Conservation (phyloP, 2,329 filamentous ascomycete species). For the Colletotrichum lindemuthianum region DNA sequence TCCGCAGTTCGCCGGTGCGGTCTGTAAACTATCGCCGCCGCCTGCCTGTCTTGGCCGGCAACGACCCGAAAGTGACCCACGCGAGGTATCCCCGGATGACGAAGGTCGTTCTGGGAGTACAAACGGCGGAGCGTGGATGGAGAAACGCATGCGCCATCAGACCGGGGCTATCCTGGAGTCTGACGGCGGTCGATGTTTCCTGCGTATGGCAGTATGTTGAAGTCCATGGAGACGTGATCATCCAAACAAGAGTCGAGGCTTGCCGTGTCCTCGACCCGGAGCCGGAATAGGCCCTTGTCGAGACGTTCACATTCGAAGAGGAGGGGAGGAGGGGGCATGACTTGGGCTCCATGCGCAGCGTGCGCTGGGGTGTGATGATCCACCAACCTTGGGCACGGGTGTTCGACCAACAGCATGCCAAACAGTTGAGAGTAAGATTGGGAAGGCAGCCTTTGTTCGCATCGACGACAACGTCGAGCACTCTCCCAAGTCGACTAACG, state of each 20-base stretch:
- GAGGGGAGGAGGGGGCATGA: slow-evolving; percentile 42
- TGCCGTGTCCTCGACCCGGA: slow-evolving; percentile 22
- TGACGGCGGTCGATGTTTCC: slow-evolving; percentile 11
- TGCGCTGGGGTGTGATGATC: slow-evolving; percentile 13
- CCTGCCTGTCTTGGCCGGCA: slow-evolving; percentile 26
- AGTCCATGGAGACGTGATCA: background rate
- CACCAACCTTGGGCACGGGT: background rate
- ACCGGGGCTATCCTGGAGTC: slow-evolving; percentile 19
- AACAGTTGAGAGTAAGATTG: background rate
- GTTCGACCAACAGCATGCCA: slow-evolving; percentile 10
- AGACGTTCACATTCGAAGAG: background rate
- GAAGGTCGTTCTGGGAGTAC: slow-evolving; percentile 25
- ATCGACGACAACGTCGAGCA: background rate
- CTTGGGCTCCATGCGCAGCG: slow-evolving; percentile 39
- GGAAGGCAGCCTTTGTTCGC: no score
- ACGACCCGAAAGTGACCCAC: slow-evolving; percentile 25
- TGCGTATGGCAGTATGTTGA: background rate
- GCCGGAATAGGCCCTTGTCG: slow-evolving; percentile 18
- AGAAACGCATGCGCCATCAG: slow-evolving; percentile 4
- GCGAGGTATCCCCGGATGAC: slow-evolving; percentile 30
- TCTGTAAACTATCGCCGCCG: background rate
- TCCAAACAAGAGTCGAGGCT: slow-evolving; percentile 6
- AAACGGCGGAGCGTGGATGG: slow-evolving; percentile 5
- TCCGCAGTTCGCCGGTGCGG: slow-evolving; percentile 17
- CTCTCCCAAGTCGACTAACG: slow-evolving; percentile 23